Evolutionary conservation across 345 rosid genomes (phyloP).

Genomic region (Iberis pinnata): DNA sequence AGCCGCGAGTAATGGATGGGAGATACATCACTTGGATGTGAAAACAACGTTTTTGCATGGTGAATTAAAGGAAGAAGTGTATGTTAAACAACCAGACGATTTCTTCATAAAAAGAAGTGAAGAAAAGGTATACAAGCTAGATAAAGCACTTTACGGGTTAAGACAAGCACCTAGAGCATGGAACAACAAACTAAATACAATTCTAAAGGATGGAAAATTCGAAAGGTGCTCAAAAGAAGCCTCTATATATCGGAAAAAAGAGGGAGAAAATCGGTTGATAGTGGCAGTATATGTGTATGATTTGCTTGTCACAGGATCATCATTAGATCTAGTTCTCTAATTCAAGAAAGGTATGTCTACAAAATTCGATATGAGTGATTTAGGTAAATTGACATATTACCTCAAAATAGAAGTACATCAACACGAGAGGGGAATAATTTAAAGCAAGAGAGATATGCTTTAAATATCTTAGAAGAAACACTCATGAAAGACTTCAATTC

Average conservation of each 20-base stretch:
- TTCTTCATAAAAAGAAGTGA: no score
- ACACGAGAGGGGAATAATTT: not conserved
- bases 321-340: not conserved
- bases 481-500: no score
- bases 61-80: no score
- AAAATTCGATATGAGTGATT: not conserved
- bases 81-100: no score
- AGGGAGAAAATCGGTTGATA: not conserved
- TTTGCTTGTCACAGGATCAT: not conserved
- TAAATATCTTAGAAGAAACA: no score
- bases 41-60: no score
- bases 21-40: no score
- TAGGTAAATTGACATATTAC: not conserved
- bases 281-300: not conserved
- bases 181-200: not conserved
- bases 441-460: not conserved
- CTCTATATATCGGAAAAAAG: not conserved
- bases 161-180: no score
- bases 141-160: no score
- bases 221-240: not conserved
- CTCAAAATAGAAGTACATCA: not conserved
- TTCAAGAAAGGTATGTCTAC: not conserved
- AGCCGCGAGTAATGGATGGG: no score
- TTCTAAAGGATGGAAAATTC: not conserved
- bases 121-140: no score